Evolutionary conservation across 352 stramenopile genomes (phyloP), one percentile per base, ranked within the genome.

Genomic region (Phytophthora kernoviae): DNA sequence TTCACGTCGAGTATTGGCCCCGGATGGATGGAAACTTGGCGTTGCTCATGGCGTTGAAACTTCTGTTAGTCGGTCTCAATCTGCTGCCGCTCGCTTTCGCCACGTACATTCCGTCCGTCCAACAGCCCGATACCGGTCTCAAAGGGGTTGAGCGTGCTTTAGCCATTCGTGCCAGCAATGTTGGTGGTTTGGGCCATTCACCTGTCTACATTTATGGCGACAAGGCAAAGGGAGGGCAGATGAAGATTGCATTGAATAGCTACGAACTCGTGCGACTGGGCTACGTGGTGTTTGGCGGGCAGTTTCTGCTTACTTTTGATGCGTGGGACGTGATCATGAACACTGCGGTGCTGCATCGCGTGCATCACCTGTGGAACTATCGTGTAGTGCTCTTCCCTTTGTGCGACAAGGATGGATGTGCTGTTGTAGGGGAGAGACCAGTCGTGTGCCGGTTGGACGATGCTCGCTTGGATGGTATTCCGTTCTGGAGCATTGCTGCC

Each of bases 41-140:
- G 10, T 41, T 69, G 49, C 61, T 83, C 11, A 75, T 81, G n/a
- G n/a, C 47, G n/a, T 40, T 81, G 34, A 87, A 87, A 41, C 15
- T 84, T n/a, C 56, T 49, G 14, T 18, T 82, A 22, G 54, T 84
- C 11, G 62, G 36, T 0, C 26, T 82, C 48, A 83, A 77, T 36
- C 40, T 73, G 0, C 22, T 81, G 27, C 70, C 73, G 22, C 40
- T 87, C 2, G 14, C 75, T 4, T 45, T 84, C 3, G 65, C 56
- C 18, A 50, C 36, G 2, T 61, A 73, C 12, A 60, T 65, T 22
- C 70, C 71, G n/a, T 44, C 52, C 7, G 50, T 47, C 17, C 68
- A 65, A 12, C 66, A 71, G 45, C 53, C 47, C 7, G 62, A 72
- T 30, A 62, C 22, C 2, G 34, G 49, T 17, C 48, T 59, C 1